Conservation (phyloP, 2,329 filamentous ascomycete species). For the Dissoconium aciculare region DNA sequence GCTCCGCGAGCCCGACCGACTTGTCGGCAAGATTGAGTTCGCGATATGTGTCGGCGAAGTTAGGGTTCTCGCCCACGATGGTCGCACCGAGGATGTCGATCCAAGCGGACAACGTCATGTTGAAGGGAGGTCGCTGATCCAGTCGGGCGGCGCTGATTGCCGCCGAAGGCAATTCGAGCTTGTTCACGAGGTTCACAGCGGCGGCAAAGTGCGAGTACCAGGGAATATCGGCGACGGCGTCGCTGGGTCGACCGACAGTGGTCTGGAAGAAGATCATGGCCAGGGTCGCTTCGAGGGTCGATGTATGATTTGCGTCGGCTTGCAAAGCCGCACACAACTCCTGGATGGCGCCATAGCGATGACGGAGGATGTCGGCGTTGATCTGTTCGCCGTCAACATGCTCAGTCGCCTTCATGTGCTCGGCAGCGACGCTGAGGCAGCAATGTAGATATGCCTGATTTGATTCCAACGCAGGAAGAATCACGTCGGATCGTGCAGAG, state of each 20-base stretch:
- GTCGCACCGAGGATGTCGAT: conserved; percentile 93
- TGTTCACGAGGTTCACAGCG: conserved; percentile 68
- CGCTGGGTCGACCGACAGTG: conserved; percentile 72
- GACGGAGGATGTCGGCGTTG: conserved; percentile 80
- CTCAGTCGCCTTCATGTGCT: conserved; percentile 73
- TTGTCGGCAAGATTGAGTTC: conserved; percentile 63
- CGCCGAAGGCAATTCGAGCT: conserved; percentile 60
- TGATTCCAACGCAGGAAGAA: conserved; percentile 73
- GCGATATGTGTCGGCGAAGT: conserved; percentile 88
- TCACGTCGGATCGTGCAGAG: conserved; percentile 62
- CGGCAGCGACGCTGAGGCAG: conserved; percentile 82
- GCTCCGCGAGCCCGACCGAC: conserved; percentile 64
- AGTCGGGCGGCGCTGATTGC: conserved; percentile 35
- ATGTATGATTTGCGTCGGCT: conserved; percentile 64
- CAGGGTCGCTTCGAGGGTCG: conserved; percentile 82
- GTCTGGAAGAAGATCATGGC: conserved; percentile 96
- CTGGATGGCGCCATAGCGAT: conserved; percentile 76
- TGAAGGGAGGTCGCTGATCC: conserved; percentile 59
- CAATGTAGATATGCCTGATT: conserved; percentile 94
- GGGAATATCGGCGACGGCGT: conserved; percentile 75
- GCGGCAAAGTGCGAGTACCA: conserved; percentile 98
- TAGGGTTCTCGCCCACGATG: conserved; percentile 72
- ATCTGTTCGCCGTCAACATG: conserved; percentile 55
- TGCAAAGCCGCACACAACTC: conserved; percentile 71
- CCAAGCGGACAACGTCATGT: conserved; percentile 88